Conservation (phyloP, 306 rosid species). For the Luffa acutangula region DNA sequence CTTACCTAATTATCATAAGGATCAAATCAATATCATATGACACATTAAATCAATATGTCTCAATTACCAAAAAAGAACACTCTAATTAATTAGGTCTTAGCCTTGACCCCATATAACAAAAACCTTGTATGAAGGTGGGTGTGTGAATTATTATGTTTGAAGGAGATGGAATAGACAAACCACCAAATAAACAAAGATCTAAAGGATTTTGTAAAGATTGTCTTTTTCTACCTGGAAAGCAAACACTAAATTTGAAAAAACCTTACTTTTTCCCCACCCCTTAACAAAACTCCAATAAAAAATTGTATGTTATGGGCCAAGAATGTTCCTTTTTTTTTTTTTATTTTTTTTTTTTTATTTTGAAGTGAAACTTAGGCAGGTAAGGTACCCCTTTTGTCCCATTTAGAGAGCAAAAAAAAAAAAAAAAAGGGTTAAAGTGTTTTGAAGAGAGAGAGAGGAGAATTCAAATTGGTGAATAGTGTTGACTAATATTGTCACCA, state of each 20-base stretch:
- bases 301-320: slow-evolving; percentile 2
- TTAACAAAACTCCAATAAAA: background rate
- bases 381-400: slow-evolving; percentile 3
- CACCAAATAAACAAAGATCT: background rate
- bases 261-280: background rate
- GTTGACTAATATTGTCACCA: background rate
- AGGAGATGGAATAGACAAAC: background rate
- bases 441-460: background rate
- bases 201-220: background rate
- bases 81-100: no score
- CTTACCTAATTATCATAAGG: background rate
- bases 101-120: background rate
- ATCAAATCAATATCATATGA: background rate
- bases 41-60: background rate
- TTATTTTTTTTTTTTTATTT: background rate
- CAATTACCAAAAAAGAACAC: background rate
- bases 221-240: slow-evolving; percentile 5
- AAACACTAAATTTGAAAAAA: background rate
- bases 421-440: background rate
- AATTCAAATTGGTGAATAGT: background rate
- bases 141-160: background rate
- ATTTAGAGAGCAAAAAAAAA: background rate
- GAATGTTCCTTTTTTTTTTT: background rate
- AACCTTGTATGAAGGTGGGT: background rate
- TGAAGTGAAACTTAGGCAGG: background rate